A percentile compares a stretch with the other conserved stretches of the same genome.
Evolutionary conservation across 73 alveolate genomes (phyloP).

Genomic region (Loxodes magnus): DNA sequence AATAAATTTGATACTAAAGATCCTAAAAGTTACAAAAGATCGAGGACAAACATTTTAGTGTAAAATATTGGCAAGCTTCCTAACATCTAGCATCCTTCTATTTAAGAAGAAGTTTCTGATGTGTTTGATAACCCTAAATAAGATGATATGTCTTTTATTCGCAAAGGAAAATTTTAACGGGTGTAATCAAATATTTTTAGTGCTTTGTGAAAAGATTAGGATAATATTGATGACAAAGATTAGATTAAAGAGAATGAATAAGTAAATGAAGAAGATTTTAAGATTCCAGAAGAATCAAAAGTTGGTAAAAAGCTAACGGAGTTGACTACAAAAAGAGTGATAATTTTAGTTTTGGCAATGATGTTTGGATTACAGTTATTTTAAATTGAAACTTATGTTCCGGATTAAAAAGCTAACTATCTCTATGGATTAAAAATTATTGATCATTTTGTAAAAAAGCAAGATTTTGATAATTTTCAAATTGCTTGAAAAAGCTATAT

Average conservation of each 20-base stretch:
- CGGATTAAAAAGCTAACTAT: constrained; percentile 14
- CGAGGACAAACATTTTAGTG: too few relatives aligned
- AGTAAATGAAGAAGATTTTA: too few relatives aligned
- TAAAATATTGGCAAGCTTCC: too few relatives aligned
- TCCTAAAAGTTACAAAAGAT: too few relatives aligned
- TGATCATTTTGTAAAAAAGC: neutral
- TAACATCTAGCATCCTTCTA: too few relatives aligned
- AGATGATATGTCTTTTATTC: too few relatives aligned
- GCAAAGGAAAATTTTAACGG: neutral
- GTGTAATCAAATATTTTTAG: neutral
- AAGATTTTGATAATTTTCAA: constrained; percentile 12
- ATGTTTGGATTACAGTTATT: constrained; percentile 30
- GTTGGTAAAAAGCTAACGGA: too few relatives aligned
- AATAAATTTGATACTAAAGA: neutral
- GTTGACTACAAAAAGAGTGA: too few relatives aligned
- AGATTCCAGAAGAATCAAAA: constrained; percentile 25
- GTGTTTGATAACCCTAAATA: too few relatives aligned
- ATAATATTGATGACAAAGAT: constrained; percentile 5
- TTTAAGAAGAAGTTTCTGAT: too few relatives aligned
- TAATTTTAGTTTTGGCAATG: constrained; percentile 36
- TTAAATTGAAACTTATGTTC: constrained; percentile 20
- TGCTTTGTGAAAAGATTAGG: neutral
- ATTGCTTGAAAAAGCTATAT: constrained; percentile 9
- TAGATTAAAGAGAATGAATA: too few relatives aligned
- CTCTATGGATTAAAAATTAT: constrained; percentile 13